phyloP scores from a whole-genome alignment of 2,329 filamentous ascomycete species.

The Erysiphe pulchra region DNA sequence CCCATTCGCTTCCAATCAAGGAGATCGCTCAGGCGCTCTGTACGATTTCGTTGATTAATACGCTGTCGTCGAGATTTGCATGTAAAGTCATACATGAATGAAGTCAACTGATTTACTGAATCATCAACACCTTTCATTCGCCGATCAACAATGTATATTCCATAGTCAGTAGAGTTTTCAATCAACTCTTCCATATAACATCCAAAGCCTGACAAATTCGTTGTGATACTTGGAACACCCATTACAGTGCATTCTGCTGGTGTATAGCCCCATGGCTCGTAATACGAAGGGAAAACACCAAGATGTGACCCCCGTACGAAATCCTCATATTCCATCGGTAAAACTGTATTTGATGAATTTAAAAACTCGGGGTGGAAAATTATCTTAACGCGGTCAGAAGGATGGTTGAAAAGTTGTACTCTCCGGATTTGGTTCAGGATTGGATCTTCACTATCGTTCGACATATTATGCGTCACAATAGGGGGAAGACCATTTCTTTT shows the following conservation, averaged over 20 bases:
- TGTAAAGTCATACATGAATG: slow-evolving; percentile 84
- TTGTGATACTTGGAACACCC: slow-evolving; percentile 96
- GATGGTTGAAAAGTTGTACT: slow-evolving; percentile 92
- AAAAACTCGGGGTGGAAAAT: slow-evolving; percentile 97
- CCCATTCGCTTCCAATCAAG: slow-evolving; percentile 99
- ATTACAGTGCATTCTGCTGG: slow-evolving; percentile 96
- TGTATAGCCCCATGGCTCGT: slow-evolving; percentile 98
- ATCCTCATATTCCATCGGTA: slow-evolving; percentile 92
- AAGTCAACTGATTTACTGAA: slow-evolving; percentile 81
- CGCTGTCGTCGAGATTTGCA: slow-evolving; percentile 84
- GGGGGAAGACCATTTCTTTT: slow-evolving; percentile 75
- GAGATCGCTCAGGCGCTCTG: slow-evolving; percentile 79
- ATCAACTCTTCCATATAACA: slow-evolving; percentile 99
- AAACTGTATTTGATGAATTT: slow-evolving; percentile 80
- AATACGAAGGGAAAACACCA: slow-evolving; percentile 91
- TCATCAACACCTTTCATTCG: slow-evolving; percentile 90
- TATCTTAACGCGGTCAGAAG: slow-evolving; percentile 83
- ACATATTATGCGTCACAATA: slow-evolving; percentile 97
- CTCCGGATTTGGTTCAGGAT: slow-evolving; percentile 88
- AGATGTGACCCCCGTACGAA: slow-evolving; percentile 93
- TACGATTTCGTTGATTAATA: slow-evolving; percentile 96
- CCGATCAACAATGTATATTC: slow-evolving; percentile 96
- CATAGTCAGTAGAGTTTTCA: slow-evolving; percentile 92
- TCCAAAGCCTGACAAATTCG: slow-evolving; percentile 89
- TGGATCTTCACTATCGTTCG: slow-evolving; percentile 78